phyloP scores from a whole-genome alignment of 805 yeast genomes.

The Lipomyces spencermartinsiae region DNA sequence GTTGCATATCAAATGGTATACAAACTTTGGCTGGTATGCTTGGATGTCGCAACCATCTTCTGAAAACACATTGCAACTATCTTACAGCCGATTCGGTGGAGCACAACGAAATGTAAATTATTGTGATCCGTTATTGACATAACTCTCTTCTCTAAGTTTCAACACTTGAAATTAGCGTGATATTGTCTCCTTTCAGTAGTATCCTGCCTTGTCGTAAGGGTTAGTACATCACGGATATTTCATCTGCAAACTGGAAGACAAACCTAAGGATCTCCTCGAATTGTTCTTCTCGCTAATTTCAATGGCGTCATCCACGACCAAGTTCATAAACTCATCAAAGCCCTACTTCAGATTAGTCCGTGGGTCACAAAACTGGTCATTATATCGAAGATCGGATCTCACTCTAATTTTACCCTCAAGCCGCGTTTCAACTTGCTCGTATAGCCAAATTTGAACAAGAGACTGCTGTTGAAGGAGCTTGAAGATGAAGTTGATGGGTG shows the following conservation, averaged over 20 bases:
- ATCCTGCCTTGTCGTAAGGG: conserved; percentile 53
- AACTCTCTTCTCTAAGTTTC: conserved; percentile 40
- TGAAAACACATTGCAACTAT: background rate
- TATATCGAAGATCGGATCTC: conserved; percentile 18
- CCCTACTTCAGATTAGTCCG: conserved; percentile 54
- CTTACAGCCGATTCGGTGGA: conserved; percentile 3
- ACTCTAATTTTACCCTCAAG: conserved; percentile 77
- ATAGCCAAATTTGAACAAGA: conserved; percentile 84
- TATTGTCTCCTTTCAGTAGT: conserved; percentile 90
- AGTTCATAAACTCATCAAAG: conserved; percentile 97
- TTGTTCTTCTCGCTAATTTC: conserved; percentile 68
- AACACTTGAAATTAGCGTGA: conserved; percentile 66
- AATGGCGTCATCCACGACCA: conserved; percentile 63
- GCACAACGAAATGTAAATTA: conserved; percentile 12
- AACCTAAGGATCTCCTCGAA: conserved; percentile 63
- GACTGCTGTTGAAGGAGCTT: conserved; percentile 83
- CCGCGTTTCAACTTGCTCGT: conserved; percentile 77
- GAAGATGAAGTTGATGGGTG: conserved; percentile 92
- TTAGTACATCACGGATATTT: background rate
- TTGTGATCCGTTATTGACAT: background rate
- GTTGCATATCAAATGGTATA: background rate
- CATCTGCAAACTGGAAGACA: conserved; percentile 10
- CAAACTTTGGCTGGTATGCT: background rate
- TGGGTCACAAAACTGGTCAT: background rate
- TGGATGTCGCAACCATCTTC: no score